A percentile compares a stretch with the other conserved stretches of the same genome.
Conservation (phyloP, 768 basidiomycete genomes). For the Auricularia cornea region DNA sequence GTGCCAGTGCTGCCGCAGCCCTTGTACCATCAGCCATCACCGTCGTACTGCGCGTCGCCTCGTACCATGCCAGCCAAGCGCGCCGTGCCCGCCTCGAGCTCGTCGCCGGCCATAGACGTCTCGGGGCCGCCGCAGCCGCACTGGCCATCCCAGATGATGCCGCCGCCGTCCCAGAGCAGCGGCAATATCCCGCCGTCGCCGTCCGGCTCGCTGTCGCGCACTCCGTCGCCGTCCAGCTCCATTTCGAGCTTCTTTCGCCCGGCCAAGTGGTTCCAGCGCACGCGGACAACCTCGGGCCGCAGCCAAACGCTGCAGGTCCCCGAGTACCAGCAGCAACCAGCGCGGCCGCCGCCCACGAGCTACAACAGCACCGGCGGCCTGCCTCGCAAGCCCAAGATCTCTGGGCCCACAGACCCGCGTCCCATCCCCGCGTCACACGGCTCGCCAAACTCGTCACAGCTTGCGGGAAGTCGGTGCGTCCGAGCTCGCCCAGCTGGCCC, state of each 20-base stretch:
- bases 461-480: slow-evolving; percentile 44
- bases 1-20: not conserved
- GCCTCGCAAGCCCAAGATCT: slow-evolving; percentile 65
- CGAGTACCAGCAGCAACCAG: not conserved
- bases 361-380: not conserved
- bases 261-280: not conserved
- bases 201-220: not conserved
- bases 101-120: not conserved
- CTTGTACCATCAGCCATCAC: too few relatives aligned
- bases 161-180: not conserved
- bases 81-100: not conserved
- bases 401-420: slow-evolving; percentile 73
- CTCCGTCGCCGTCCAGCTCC: slow-evolving; percentile 2
- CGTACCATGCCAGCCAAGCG: not conserved
- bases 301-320: not conserved
- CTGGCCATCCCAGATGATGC: not conserved
- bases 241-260: not conserved
- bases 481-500: slow-evolving; percentile 10
- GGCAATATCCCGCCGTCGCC: not conserved
- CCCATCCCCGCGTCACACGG: slow-evolving; percentile 36
- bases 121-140: not conserved
- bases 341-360: not conserved
- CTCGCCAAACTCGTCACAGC: slow-evolving; percentile 23
- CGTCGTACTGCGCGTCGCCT: too few relatives aligned
- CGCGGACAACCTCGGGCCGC: not conserved